phyloP scores from a whole-genome alignment of 352 stramenopile genomes.

The Phytophthora tentaculata region DNA sequence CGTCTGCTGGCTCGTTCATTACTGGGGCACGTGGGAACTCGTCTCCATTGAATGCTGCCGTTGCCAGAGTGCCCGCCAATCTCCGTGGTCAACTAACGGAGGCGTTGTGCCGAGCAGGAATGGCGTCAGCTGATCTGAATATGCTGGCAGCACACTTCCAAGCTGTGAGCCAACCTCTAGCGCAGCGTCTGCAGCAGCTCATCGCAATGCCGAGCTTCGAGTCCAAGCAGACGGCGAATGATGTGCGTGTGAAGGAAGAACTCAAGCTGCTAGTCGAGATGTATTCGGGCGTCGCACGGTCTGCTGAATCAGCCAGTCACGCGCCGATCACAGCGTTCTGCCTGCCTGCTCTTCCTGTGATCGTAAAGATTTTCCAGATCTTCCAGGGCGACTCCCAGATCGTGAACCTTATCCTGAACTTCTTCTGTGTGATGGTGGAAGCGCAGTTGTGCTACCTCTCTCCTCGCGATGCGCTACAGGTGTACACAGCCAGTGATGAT shows the following conservation, averaged over 20 bases:
- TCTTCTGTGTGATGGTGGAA: constrained; percentile 83
- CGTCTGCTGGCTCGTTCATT: constrained; percentile 63
- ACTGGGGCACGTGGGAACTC: constrained; percentile 26
- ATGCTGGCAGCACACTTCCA: constrained; percentile 62
- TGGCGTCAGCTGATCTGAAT: constrained; percentile 56
- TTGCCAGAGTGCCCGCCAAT: constrained; percentile 63
- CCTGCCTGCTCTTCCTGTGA: constrained; percentile 69
- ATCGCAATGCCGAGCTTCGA: constrained; percentile 63
- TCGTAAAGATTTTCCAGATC: constrained; percentile 79
- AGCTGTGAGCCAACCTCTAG: constrained; percentile 55
- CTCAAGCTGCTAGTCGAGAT: constrained; percentile 81
- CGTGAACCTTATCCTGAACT: constrained; percentile 75
- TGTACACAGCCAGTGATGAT: constrained; percentile 77
- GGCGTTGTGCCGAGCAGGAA: constrained; percentile 75
- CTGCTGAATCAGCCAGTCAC: constrained; percentile 67
- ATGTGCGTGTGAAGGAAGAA: constrained; percentile 73
- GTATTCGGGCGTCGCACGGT: constrained; percentile 79
- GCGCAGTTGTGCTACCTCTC: constrained; percentile 82
- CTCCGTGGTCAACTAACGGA: constrained; percentile 72
- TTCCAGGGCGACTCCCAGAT: constrained; percentile 80
- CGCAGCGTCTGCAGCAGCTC: constrained; percentile 57
- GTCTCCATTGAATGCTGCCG: constrained; percentile 47
- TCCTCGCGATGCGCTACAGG: constrained; percentile 67
- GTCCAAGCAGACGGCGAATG: constrained; percentile 66
- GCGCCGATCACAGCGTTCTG: constrained; percentile 67